Conservation (phyloP, 768 basidiomycete species). For the Boletus rubroflammeus region DNA sequence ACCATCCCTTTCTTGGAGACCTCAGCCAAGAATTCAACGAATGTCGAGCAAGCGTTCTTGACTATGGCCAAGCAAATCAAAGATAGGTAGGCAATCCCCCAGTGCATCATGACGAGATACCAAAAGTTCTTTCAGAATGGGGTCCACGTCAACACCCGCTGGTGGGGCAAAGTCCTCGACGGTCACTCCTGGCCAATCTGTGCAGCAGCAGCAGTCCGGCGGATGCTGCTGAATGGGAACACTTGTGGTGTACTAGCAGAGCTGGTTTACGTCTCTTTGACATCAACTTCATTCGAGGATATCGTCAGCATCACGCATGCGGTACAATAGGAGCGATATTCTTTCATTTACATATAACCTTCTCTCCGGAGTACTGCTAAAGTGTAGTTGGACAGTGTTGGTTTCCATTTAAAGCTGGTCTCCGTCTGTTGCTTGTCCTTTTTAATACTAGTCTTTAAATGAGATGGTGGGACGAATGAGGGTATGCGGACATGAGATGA, state of each 20-base stretch:
- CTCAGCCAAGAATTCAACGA: slow-evolving; percentile 97
- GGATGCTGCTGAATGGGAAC: slow-evolving; percentile 69
- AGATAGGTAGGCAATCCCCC: slow-evolving; percentile 57
- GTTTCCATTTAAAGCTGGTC: slow-evolving; percentile 25
- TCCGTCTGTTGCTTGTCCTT: slow-evolving; percentile 22
- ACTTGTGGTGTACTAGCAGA: slow-evolving; percentile 17
- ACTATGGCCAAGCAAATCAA: slow-evolving; percentile 98
- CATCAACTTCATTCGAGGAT: slow-evolving; percentile 18
- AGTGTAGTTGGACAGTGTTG: slow-evolving; percentile 25
- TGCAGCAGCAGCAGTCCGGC: slow-evolving; percentile 67
- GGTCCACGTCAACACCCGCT: slow-evolving; percentile 70
- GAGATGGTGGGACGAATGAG: neutral
- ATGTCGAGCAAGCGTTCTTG: slow-evolving; percentile 99
- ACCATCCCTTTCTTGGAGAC: slow-evolving; percentile 96
- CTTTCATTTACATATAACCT: slow-evolving; percentile 33
- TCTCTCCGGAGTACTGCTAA: slow-evolving; percentile 27
- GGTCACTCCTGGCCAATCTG: slow-evolving; percentile 79
- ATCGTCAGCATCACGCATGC: slow-evolving; percentile 27
- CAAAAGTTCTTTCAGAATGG: slow-evolving; percentile 56
- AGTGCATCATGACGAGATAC: neutral
- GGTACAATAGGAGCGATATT: slow-evolving; percentile 33
- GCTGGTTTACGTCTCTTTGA: slow-evolving; percentile 14
- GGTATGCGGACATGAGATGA: neutral
- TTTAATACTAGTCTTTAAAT: slow-evolving; percentile 18
- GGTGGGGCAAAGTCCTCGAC: slow-evolving; percentile 79